Conservation (phyloP, 2,329 filamentous ascomycete genomes). For the Aureobasidium leucospermi region DNA sequence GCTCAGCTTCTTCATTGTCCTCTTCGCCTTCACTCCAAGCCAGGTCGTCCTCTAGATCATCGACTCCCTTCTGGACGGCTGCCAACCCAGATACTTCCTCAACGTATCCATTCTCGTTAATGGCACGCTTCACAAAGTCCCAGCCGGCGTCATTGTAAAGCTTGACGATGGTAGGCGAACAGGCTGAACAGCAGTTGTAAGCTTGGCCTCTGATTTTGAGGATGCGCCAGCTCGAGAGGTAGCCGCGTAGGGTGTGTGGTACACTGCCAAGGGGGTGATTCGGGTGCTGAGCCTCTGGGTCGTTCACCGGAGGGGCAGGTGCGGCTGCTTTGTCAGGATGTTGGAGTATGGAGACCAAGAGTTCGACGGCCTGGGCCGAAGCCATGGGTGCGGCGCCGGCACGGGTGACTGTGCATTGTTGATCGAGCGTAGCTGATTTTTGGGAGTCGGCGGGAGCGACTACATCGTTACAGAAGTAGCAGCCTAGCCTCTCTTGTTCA, state of each 20-base stretch:
- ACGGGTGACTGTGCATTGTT: slow-evolving; percentile 95
- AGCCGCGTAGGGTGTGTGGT: slow-evolving; percentile 75
- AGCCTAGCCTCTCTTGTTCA: slow-evolving; percentile 60
- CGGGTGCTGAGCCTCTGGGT: slow-evolving; percentile 13
- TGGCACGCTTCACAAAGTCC: slow-evolving; percentile 67
- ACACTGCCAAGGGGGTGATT: slow-evolving; percentile 59
- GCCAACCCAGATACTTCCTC: slow-evolving; percentile 67
- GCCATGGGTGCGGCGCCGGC: slow-evolving; percentile 89
- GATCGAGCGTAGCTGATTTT: slow-evolving; percentile 90
- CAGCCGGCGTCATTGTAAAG: slow-evolving; percentile 63
- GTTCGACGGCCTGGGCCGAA: slow-evolving; percentile 81
- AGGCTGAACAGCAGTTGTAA: slow-evolving; percentile 76
- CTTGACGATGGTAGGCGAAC: slow-evolving; percentile 61
- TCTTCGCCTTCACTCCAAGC: slow-evolving; percentile 40
- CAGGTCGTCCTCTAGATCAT: slow-evolving; percentile 44
- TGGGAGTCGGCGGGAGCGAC: slow-evolving; percentile 89
- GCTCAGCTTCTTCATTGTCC: slow-evolving; percentile 49
- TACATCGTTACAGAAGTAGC: slow-evolving; percentile 98
- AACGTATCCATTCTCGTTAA: slow-evolving; percentile 71
- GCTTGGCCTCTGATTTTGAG: slow-evolving; percentile 65
- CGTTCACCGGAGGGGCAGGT: slow-evolving; percentile 24
- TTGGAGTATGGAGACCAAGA: slow-evolving; percentile 80
- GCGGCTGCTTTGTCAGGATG: slow-evolving; percentile 42
- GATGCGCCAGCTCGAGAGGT: slow-evolving; percentile 66
- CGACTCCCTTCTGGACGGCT: slow-evolving; percentile 52